Percentiles rank a stretch among this genome's conserved stretches.
Conservation (phyloP, 2,329 filamentous ascomycete species). For the Trichophaea hybrida region DNA sequence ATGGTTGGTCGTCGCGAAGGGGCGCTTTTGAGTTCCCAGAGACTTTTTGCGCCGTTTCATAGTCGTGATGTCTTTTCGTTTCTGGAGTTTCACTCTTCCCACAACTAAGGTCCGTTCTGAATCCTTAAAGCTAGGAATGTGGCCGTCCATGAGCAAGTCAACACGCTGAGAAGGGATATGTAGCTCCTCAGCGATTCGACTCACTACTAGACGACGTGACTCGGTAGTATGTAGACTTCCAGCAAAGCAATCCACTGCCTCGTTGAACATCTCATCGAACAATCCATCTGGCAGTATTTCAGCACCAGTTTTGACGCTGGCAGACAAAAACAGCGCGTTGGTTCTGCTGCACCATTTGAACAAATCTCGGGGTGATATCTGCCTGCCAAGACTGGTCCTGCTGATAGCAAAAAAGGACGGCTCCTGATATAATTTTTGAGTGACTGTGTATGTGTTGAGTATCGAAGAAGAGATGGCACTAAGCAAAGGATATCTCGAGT, state of each 20-base stretch:
- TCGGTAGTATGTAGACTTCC: conserved; percentile 58
- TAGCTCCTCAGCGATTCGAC: conserved; percentile 69
- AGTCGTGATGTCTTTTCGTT: conserved; percentile 36
- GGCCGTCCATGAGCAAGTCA: conserved; percentile 57
- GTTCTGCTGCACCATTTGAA: conserved; percentile 83
- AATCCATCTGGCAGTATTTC: conserved; percentile 59
- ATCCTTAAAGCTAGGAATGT: conserved; percentile 56
- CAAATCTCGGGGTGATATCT: conserved; percentile 60
- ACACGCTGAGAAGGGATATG: conserved; percentile 71
- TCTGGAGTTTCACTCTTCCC: conserved; percentile 48
- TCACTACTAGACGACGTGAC: conserved; percentile 46
- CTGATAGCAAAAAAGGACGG: conserved; percentile 36
- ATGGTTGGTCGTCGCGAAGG: conserved; percentile 79
- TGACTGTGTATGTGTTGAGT: conserved; percentile 32
- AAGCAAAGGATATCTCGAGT: conserved; percentile 55
- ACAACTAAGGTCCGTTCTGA: conserved; percentile 45
- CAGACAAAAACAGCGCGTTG: conserved; percentile 46
- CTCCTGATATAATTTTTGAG: conserved; percentile 33
- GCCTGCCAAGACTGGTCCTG: conserved; percentile 44
- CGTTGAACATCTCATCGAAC: conserved; percentile 76
- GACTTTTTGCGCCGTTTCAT: conserved; percentile 4
- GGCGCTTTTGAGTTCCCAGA: conserved; percentile 37
- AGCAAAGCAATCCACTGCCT: conserved; percentile 84
- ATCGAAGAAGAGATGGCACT: conserved; percentile 42
- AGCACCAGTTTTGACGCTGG: conserved; percentile 49